These are phyloP conservation scores for Ilyonectria mors-panacis DNA, from an alignment of 2,329 filamentous ascomycete species.

Conservation along the genomic window DNA sequence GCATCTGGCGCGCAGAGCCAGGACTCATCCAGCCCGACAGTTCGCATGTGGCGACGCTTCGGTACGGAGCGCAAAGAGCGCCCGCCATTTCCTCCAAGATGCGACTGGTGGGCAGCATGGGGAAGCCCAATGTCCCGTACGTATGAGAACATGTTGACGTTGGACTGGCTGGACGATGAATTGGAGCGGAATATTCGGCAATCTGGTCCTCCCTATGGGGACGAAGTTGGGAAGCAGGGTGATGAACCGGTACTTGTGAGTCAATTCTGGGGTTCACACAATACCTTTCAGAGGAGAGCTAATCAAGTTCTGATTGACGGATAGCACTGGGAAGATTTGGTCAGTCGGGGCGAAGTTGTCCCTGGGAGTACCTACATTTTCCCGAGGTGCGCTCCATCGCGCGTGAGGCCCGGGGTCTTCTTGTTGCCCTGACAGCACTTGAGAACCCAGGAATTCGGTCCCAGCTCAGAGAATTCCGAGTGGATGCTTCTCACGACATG, in stretches of 20 bases:
- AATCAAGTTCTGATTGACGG: not conserved
- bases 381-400: not conserved
- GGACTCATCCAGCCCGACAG: slow-evolving; percentile 10
- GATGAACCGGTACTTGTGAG: not conserved
- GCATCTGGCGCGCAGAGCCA: slow-evolving; percentile 11
- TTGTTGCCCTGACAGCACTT: not conserved
- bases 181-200: not conserved
- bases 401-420: not conserved
- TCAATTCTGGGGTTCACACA: not conserved
- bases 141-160: not conserved
- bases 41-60: slow-evolving; percentile 1
- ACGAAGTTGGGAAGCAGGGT: not conserved
- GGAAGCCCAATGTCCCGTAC: not conserved
- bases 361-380: not conserved
- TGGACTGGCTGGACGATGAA: slow-evolving; percentile 18
- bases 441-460: not conserved
- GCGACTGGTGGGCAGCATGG: slow-evolving; percentile 7
- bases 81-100: slow-evolving; percentile 8
- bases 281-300: not conserved
- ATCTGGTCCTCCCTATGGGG: not conserved
- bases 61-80: not conserved
- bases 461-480: slow-evolving; percentile 18
- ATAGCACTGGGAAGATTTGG: not conserved
- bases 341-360: not conserved
- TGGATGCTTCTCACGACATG: slow-evolving; percentile 15